phyloP scores from a whole-genome alignment of 768 basidiomycete genomes.

The Lentinula aciculospora region DNA sequence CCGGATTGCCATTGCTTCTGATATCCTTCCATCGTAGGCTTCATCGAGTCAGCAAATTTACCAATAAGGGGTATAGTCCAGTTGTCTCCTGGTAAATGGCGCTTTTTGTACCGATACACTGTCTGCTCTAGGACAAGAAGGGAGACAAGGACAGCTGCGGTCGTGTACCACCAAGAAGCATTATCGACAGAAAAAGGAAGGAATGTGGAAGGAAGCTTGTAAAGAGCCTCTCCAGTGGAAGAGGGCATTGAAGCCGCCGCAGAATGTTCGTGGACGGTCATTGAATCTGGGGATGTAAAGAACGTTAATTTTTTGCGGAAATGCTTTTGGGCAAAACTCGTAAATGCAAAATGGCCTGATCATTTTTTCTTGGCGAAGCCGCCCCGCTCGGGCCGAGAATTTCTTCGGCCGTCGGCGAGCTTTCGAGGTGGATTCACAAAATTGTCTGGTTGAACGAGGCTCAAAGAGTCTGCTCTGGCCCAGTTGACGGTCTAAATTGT shows the following conservation, averaged over 20 bases:
- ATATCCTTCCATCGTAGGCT: slow-evolving; percentile 89
- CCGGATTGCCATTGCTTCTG: slow-evolving; percentile 90
- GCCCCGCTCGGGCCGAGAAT: background rate
- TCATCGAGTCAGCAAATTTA: slow-evolving; percentile 88
- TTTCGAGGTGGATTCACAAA: too few relatives aligned
- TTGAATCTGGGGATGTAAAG: slow-evolving; percentile 15
- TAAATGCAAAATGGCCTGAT: slow-evolving; percentile 9
- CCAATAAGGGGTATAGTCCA: slow-evolving; percentile 99
- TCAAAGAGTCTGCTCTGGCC: too few relatives aligned
- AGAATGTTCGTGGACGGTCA: slow-evolving; percentile 32
- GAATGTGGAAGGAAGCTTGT: slow-evolving; percentile 40
- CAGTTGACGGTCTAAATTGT: too few relatives aligned
- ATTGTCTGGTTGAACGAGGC: too few relatives aligned
- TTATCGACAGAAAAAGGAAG: slow-evolving; percentile 27
- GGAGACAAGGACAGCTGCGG: slow-evolving; percentile 59
- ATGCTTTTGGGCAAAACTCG: background rate
- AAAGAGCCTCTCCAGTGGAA: slow-evolving; percentile 33
- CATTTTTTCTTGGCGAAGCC: background rate
- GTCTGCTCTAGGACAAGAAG: slow-evolving; percentile 85
- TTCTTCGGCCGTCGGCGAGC: too few relatives aligned
- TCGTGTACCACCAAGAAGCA: slow-evolving; percentile 60
- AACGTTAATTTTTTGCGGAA: background rate
- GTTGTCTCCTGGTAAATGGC: slow-evolving; percentile 74
- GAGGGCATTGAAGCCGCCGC: slow-evolving; percentile 36
- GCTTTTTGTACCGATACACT: slow-evolving; percentile 87